These are phyloP conservation scores for Phialophora expanda DNA, from an alignment of 2,329 filamentous ascomycete genomes.

Conservation along the genomic window DNA sequence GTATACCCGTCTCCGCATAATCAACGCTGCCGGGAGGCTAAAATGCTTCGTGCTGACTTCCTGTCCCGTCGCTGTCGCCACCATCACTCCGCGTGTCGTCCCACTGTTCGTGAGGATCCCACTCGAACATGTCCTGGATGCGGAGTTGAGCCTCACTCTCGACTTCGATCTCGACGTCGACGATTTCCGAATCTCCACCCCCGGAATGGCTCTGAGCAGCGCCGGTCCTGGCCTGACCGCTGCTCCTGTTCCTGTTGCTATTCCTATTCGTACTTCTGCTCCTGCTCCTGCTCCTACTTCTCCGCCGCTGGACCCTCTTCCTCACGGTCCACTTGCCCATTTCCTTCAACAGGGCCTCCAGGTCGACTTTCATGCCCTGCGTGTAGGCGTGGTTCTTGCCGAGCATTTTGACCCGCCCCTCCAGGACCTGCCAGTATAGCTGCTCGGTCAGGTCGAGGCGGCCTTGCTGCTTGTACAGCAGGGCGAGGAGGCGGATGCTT, in stretches of 20 bases:
- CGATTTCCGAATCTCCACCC: neutral
- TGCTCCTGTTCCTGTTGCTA: too few species aligned
- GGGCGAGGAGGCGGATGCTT: slow-evolving; percentile 26
- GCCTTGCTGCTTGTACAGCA: slow-evolving; percentile 26
- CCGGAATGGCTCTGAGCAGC: too few species aligned
- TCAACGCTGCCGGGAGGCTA: neutral
- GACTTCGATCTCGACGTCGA: slow-evolving; percentile 4
- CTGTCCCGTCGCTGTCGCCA: slow-evolving; percentile 21
- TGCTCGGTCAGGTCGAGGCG: slow-evolving; percentile 22
- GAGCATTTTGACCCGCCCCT: slow-evolving; percentile 36
- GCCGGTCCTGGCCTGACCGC: neutral
- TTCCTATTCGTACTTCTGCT: neutral
- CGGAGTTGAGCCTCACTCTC: slow-evolving; percentile 25
- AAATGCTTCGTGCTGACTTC: slow-evolving; percentile 27
- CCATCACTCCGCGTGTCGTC: slow-evolving; percentile 20
- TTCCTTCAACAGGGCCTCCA: slow-evolving; percentile 27
- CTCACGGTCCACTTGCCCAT: slow-evolving; percentile 29
- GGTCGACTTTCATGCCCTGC: slow-evolving; percentile 29
- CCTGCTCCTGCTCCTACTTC: neutral
- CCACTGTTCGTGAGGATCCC: slow-evolving; percentile 30
- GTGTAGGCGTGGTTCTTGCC: slow-evolving; percentile 34
- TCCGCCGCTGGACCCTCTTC: neutral
- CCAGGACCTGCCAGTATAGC: slow-evolving; percentile 34
- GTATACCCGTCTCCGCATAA: neutral
- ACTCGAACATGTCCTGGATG: slow-evolving; percentile 34